Evolutionary conservation across 257 asterid genomes (phyloP), one percentile per base, ranked within the genome.

Genomic region (Ocimum tenuiflorum): DNA sequence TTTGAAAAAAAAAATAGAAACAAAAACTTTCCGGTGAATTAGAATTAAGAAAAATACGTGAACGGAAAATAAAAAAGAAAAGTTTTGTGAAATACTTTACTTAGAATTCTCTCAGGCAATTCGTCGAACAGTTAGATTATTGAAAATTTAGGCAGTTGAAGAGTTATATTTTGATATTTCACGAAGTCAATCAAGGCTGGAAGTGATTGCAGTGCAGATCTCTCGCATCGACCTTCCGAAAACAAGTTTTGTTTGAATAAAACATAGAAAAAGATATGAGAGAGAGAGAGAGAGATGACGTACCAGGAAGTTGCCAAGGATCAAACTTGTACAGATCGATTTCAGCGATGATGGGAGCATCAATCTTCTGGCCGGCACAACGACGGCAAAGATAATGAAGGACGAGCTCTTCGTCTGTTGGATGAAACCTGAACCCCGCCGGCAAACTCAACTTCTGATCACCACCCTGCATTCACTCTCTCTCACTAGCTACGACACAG

Each of bases 331-430:
- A 81, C 43, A 81, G 80, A 72, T 81, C 80, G 60, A 81, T 66
- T 39, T 81, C 86, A 38, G 86, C 83, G 7, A 81, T 72, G 54
- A 81, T 76, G 0, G 86, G 81, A 7, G 24, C 81, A 0, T 73
- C 13, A 62, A 81, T 75, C 60, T 36, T 47, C 35, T 72, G 80
- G 4, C 81, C 83, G 8, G 83, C 79, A n/a, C 83, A 81, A 71
- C 64, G 73, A 19, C 81, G 83, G 77, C 83, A 78, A 56, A 78
- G 83, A 38, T 81, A 81, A 73, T 78, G 78, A 53, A 65, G 83
- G n/a, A 81, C 86, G 3, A 81, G 67, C 81, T 81, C 86, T 43
- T 81, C 86, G 71, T 81, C 86, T 23, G 86, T 78, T 7, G 86
- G 86, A 72, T 81, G 86, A 71, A 81, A 81, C 65, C 86, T 73